Evolutionary conservation across 768 basidiomycete species (phyloP).

Genomic region (Strobilomyces echinocephalus): DNA sequence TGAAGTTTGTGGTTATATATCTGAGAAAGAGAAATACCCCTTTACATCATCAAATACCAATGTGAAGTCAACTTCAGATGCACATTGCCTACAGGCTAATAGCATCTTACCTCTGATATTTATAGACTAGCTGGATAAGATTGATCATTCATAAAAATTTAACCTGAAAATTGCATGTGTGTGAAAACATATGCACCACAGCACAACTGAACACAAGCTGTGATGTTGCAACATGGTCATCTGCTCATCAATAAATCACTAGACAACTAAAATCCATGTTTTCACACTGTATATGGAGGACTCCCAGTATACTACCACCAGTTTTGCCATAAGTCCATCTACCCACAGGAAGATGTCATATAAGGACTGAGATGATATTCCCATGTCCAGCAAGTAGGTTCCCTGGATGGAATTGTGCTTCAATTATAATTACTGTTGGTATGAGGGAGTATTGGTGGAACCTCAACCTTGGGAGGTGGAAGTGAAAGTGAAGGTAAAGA

Average conservation of each 20-base stretch:
- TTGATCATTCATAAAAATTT: neutral
- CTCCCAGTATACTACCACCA: neutral
- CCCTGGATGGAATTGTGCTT: too few species aligned
- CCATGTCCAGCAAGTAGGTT: neutral
- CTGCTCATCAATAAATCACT: neutral
- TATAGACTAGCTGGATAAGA: neutral
- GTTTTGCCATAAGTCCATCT: neutral
- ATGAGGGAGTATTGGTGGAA: too few species aligned
- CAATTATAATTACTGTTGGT: too few species aligned
- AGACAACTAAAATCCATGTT: neutral
- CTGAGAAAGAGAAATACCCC: neutral
- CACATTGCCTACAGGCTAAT: too few species aligned
- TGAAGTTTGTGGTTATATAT: neutral
- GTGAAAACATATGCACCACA: neutral
- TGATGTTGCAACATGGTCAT: neutral
- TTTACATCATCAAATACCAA: neutral
- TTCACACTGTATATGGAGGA: neutral
- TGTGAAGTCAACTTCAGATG: neutral
- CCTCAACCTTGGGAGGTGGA: too few species aligned
- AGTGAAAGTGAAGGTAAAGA: too few species aligned
- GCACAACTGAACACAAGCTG: neutral
- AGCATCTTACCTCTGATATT: neutral
- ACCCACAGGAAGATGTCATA: neutral
- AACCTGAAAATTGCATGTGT: neutral
- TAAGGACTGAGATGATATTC: neutral